phyloP scores from a whole-genome alignment of 2,329 filamentous ascomycete species.

The Emergomyces pasteurianus region DNA sequence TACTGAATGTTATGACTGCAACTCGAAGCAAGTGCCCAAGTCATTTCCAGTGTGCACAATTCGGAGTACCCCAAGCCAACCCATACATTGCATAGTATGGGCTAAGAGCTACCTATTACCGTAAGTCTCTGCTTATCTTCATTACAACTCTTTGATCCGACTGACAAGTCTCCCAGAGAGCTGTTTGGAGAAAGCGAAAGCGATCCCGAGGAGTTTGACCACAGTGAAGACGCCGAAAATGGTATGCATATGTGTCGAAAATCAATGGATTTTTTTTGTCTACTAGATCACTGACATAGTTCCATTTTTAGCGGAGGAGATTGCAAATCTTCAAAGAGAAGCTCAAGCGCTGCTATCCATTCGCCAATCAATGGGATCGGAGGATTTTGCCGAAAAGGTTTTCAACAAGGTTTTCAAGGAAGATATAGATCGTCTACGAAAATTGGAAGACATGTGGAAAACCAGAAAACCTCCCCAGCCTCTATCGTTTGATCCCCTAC shows the following conservation, averaged over 20 bases:
- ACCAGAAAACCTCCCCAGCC: conserved; percentile 60
- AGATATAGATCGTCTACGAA: conserved; percentile 69
- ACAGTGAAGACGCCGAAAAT: conserved; percentile 70
- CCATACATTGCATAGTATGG: conserved; percentile 98
- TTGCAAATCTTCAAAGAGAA: conserved; percentile 75
- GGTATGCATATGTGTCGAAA: conserved; percentile 31
- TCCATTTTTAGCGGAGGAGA: conserved; percentile 52
- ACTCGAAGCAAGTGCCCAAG: conserved; percentile 77
- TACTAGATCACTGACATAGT: neutral
- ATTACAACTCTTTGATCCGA: neutral
- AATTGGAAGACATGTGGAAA: conserved; percentile 97
- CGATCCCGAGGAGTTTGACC: conserved; percentile 64
- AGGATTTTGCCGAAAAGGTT: conserved; percentile 63
- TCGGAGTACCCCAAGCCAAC: conserved; percentile 86
- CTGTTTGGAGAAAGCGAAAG: conserved; percentile 89
- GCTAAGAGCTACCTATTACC: conserved; percentile 92
- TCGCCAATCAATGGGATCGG: conserved; percentile 64
- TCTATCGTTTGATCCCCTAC: conserved; percentile 55
- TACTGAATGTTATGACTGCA: conserved; percentile 95
- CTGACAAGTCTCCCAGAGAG: conserved; percentile 42
- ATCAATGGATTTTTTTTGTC: neutral
- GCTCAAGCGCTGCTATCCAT: conserved; percentile 74
- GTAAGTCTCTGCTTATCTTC: conserved; percentile 20
- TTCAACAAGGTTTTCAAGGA: conserved; percentile 88
- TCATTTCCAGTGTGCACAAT: conserved; percentile 96